Conservation (phyloP, 495 filamentous ascomycete species). For the Rostrohypoxylon terebratum region DNA sequence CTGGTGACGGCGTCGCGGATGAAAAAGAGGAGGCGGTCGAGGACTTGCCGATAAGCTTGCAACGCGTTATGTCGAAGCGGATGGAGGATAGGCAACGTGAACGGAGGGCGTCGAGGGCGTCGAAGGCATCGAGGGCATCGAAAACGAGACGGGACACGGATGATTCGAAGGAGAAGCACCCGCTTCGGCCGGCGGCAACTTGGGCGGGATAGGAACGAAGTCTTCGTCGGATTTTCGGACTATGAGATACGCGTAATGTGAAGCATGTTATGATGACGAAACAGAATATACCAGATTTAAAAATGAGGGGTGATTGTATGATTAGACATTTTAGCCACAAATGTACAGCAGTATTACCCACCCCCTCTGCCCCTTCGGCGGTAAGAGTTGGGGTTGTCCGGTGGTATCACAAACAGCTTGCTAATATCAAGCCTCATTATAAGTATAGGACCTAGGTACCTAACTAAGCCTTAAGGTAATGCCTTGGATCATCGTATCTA, state of each 20-base stretch:
- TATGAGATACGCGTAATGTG: conserved; percentile 1
- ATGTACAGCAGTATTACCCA: not conserved
- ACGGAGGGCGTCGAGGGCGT: conserved; percentile 7
- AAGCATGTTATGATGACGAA: not conserved
- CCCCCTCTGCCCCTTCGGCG: not conserved
- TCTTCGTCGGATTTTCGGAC: not conserved
- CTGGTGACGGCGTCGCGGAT: conserved; percentile 11
- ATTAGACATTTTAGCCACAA: not conserved
- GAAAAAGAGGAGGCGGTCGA: conserved; percentile 41
- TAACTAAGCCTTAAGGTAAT: no score
- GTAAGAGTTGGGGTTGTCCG: not conserved
- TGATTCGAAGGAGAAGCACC: conserved; percentile 37
- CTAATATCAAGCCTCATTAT: not conserved
- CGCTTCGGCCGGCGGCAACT: conserved; percentile 24
- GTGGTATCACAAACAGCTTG: not conserved
- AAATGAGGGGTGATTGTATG: not conserved
- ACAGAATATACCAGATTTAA: not conserved
- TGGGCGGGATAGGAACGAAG: conserved; percentile 12
- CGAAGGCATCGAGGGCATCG: conserved; percentile 9
- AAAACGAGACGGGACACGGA: conserved; percentile 26
- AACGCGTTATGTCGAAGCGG: conserved; percentile 52
- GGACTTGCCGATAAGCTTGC: conserved; percentile 53
- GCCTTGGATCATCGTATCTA: not conserved
- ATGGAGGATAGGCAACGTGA: conserved; percentile 38
- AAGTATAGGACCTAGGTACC: no score